phyloP scores from a whole-genome alignment of 2,329 filamentous ascomycete species.

The Colletotrichum camelliae region DNA sequence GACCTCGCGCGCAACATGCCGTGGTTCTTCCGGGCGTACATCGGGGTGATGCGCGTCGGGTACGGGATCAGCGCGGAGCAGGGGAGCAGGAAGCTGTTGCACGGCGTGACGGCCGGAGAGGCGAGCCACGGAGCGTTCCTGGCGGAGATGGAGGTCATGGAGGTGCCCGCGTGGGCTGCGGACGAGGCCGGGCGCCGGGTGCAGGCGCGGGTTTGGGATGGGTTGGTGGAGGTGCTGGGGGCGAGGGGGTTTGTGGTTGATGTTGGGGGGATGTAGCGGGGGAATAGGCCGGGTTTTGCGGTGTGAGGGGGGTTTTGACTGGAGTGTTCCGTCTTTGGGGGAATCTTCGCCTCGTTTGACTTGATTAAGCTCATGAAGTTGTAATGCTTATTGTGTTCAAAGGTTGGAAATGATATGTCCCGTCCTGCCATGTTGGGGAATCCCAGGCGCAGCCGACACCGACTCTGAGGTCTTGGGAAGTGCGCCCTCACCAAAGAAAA shows the following conservation, averaged over 20 bases:
- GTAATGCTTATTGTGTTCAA: not conserved
- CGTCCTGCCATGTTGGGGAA: not conserved
- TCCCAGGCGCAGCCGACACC: not conserved
- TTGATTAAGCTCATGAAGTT: not conserved
- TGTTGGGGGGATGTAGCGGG: not conserved
- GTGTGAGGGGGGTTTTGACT: not conserved
- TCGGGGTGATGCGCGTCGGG: not conserved
- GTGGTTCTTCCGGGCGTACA: not conserved
- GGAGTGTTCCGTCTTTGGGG: not conserved
- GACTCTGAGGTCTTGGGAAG: not conserved
- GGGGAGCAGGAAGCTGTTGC: not conserved
- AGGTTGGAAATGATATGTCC: not conserved
- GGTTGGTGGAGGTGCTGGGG: not conserved
- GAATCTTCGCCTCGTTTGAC: not conserved
- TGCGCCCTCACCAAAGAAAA: not conserved
- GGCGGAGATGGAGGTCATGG: not conserved
- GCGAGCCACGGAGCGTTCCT: not conserved
- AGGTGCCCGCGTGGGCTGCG: not conserved
- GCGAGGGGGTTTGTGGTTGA: not conserved
- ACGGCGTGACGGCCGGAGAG: not conserved
- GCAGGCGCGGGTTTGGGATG: not conserved
- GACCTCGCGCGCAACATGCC: conserved; percentile 12
- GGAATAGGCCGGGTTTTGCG: not conserved
- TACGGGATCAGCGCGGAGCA: not conserved
- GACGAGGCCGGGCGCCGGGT: not conserved